Evolutionary conservation across 306 rosid genomes (phyloP).

Genomic region (Neltuma alba): DNA sequence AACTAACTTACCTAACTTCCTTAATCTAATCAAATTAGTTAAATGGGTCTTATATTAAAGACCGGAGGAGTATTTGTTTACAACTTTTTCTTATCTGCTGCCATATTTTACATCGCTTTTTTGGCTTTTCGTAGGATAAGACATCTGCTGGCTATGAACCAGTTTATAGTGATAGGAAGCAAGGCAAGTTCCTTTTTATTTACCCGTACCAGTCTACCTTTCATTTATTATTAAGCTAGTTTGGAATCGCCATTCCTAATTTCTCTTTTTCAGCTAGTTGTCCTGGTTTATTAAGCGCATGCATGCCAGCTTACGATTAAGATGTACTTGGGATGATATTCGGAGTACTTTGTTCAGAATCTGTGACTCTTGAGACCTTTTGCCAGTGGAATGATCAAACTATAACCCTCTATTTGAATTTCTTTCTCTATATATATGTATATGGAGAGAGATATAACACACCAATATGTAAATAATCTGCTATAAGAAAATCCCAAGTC

Average conservation of each 20-base stretch:
- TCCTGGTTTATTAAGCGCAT: background rate
- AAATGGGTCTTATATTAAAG: too few relatives aligned
- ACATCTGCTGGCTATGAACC: slow-evolving; percentile 47
- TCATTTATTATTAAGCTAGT: background rate
- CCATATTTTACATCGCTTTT: background rate
- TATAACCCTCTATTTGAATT: too few relatives aligned
- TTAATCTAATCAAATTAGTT: too few relatives aligned
- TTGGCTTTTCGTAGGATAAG: slow-evolving; percentile 42
- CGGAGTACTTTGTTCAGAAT: too few relatives aligned
- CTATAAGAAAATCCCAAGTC: background rate
- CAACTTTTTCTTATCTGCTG: slow-evolving; percentile 3
- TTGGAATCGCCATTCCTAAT: background rate
- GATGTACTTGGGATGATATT: background rate
- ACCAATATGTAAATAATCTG: too few relatives aligned
- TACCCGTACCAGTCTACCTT: background rate
- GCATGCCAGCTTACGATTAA: background rate
- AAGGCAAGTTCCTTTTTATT: slow-evolving; percentile 36
- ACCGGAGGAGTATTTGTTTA: background rate
- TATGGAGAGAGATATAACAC: too few relatives aligned
- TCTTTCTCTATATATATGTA: too few relatives aligned
- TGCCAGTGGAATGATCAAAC: too few relatives aligned
- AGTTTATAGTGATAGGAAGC: slow-evolving; percentile 49
- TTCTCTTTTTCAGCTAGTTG: background rate
- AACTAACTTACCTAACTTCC: too few relatives aligned
- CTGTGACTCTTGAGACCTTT: too few relatives aligned